Evolutionary conservation across 2,329 filamentous ascomycete species (phyloP).

Genomic region (Phoma herbarum): DNA sequence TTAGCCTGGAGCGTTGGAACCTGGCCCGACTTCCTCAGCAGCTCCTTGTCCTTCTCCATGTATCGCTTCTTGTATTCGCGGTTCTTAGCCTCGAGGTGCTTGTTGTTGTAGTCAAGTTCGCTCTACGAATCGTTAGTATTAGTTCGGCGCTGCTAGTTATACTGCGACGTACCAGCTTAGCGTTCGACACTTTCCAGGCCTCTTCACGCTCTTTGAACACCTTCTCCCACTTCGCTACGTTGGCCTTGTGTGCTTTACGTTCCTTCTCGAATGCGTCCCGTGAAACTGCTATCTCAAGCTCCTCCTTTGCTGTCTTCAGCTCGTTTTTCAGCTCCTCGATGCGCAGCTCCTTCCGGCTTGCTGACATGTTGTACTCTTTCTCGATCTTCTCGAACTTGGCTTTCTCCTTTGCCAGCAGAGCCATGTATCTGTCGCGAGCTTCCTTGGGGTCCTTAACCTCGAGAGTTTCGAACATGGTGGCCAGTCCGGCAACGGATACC

Average conservation of each 20-base stretch:
- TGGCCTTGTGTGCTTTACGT: slow-evolving; percentile 42
- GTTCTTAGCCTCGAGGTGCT: slow-evolving; percentile 38
- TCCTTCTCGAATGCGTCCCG: slow-evolving; percentile 43
- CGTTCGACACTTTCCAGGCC: slow-evolving; percentile 35
- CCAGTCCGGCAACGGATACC: slow-evolving; percentile 56
- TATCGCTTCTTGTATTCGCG: slow-evolving; percentile 38
- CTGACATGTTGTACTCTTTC: slow-evolving; percentile 72
- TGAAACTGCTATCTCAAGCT: slow-evolving; percentile 35
- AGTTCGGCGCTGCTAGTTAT: background rate
- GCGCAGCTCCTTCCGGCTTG: slow-evolving; percentile 39
- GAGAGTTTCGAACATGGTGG: slow-evolving; percentile 76
- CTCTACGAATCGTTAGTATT: slow-evolving; percentile 25
- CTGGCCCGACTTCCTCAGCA: slow-evolving; percentile 29
- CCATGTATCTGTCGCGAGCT: slow-evolving; percentile 54
- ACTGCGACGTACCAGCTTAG: slow-evolving; percentile 36
- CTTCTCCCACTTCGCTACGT: slow-evolving; percentile 45
- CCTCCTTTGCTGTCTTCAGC: slow-evolving; percentile 32
- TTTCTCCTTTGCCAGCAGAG: slow-evolving; percentile 55
- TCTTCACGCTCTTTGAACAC: slow-evolving; percentile 46
- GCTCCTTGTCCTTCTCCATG: slow-evolving; percentile 38
- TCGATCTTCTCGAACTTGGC: slow-evolving; percentile 55
- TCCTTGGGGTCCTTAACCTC: slow-evolving; percentile 62
- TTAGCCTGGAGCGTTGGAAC: slow-evolving; percentile 43
- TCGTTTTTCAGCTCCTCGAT: slow-evolving; percentile 45
- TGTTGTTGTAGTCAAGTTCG: slow-evolving; percentile 35